Percentiles rank a stretch among this genome's conserved stretches.
Conservation (phyloP, 306 rosid species). For the Dicorynia guianensis region DNA sequence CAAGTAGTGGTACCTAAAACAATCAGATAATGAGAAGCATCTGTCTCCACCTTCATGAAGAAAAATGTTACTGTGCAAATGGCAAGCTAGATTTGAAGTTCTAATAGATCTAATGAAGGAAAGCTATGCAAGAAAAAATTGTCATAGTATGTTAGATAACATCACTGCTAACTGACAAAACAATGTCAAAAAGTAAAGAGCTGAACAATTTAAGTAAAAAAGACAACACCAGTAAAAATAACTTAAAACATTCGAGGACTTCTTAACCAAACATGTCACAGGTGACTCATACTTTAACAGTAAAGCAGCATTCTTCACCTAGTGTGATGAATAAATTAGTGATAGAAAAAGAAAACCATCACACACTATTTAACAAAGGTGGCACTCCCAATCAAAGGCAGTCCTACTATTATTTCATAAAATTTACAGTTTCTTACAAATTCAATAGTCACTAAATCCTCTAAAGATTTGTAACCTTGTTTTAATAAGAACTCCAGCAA, state of each 20-base stretch:
- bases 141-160: not conserved
- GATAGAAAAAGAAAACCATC: not conserved
- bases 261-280: not conserved
- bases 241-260: not conserved
- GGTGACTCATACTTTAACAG: not conserved
- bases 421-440: not conserved
- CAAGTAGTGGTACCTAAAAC: slow-evolving; percentile 85
- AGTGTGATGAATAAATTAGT: not conserved
- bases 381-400: not conserved
- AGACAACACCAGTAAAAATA: not conserved
- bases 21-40: slow-evolving; percentile 21
- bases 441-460: not conserved
- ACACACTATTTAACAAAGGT: not conserved
- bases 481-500: not conserved
- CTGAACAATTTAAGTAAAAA: not conserved
- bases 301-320: not conserved
- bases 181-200: not conserved
- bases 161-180: not conserved
- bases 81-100: not conserved
- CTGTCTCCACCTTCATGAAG: not conserved
- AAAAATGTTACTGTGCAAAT: not conserved
- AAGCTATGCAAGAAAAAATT: not conserved
- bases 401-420: not conserved
- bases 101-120: not conserved
- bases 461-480: not conserved